Percentiles rank a stretch among this genome's conserved stretches.
These are phyloP conservation scores for Trichomonascus vanleenenianus DNA, from an alignment of 805 yeast species.

Conservation along the genomic window DNA sequence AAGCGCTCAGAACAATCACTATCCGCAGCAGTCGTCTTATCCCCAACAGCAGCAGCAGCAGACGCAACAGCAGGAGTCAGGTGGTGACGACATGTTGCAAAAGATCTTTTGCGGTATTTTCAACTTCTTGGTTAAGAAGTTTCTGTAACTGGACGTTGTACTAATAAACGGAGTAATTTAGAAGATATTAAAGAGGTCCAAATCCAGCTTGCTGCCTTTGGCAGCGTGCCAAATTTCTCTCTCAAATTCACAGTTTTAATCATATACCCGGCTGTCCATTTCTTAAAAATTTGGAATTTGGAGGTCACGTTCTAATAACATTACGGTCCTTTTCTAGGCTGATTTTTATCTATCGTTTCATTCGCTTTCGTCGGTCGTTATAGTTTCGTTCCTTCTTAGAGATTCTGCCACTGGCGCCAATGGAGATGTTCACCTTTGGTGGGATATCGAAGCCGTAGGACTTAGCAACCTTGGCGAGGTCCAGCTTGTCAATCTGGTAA, in stretches of 20 bases:
- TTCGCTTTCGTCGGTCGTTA: background rate
- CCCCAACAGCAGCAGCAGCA: slow-evolving; percentile 22
- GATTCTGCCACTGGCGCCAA: slow-evolving; percentile 83
- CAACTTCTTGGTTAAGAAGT: slow-evolving; percentile 11
- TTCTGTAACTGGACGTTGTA: background rate
- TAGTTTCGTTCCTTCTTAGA: slow-evolving; percentile 8
- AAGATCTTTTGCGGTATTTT: slow-evolving; percentile 18
- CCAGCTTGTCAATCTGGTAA: slow-evolving; percentile 91
- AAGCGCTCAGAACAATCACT: background rate
- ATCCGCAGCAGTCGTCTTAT: slow-evolving; percentile 5
- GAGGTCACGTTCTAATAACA: background rate
- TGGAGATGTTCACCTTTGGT: slow-evolving; percentile 92
- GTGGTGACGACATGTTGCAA: slow-evolving; percentile 11
- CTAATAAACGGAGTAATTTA: background rate
- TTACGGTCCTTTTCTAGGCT: background rate
- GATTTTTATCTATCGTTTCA: background rate
- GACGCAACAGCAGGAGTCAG: slow-evolving; percentile 17
- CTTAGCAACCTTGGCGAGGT: slow-evolving; percentile 88
- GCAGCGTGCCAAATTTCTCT: too few relatives aligned
- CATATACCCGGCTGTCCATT: too few relatives aligned
- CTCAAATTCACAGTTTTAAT: too few relatives aligned
- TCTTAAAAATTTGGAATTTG: slow-evolving; percentile 1
- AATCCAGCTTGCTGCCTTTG: background rate
- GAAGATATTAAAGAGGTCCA: background rate
- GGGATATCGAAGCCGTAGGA: slow-evolving; percentile 89